Evolutionary conservation across 208 protist genomes (phyloP), one percentile per base, ranked within the genome.

Genomic region (Acanthamoeba lenticulata): DNA sequence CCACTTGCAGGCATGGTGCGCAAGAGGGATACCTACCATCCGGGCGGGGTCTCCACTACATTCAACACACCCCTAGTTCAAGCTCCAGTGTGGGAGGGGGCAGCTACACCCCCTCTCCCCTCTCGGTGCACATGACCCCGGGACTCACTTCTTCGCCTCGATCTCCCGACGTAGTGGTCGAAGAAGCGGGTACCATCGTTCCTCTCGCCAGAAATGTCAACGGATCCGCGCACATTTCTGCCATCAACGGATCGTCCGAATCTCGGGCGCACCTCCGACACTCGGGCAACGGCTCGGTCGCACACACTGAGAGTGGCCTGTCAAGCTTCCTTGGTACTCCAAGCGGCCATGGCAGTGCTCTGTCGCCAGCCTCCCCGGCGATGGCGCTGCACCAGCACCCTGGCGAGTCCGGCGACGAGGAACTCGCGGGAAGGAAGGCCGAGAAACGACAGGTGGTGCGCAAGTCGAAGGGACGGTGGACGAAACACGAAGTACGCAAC

Each of bases 401-500:
- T 15, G 21, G 7, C 21, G 52, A 60, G 21, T 60, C 52, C 0
- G 52, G 52, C 52, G 52, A 60, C 52, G 52, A 60, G 19, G 69
- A 81, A 24, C 13, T 24, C 65, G 27, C 29, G 36, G 17, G 34
- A 24, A 9, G 29, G 27, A 45, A 45, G 40, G 15, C 34, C 0
- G 40, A 81, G 69, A 81, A 81, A 27, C 38, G 38, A 29, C 69
- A 81, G 40, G 38, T 47, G 40, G 69, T 81, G 40, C 69, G 79
- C 11, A 29, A 40, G n/a, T 89, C 79, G 49, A 89, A 57, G 49
- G 79, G 79, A 17, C 79, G 79, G 7, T 89, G 79, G 79, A 89
- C 79, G 9, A 89, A 89, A 89, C 79, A 89, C 7, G 79, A 89
- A 38, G 79, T 89, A 89, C 13, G 52, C 52, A 15, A 15, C 52